Percentiles rank a stretch among this genome's conserved stretches.
These are phyloP conservation scores for Ganoderma multipileum DNA, from an alignment of 1,284 basidiomycete genomes.

Conservation along the genomic window DNA sequence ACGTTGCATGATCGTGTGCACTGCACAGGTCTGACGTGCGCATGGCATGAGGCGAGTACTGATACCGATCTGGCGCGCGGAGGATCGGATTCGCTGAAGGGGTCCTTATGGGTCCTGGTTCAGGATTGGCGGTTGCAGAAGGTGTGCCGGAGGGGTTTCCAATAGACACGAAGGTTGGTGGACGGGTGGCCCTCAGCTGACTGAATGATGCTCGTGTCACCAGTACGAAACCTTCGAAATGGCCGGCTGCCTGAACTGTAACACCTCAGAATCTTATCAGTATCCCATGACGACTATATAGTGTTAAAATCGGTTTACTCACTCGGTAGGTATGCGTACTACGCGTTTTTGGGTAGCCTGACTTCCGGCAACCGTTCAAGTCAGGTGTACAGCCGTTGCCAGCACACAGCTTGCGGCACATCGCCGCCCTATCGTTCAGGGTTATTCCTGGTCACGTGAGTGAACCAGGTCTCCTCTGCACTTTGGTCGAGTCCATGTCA, in stretches of 20 bases:
- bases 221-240: not conserved
- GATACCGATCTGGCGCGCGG: not conserved
- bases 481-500: not conserved
- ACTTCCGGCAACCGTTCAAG: not conserved
- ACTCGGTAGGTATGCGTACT: not conserved
- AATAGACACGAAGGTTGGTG: not conserved
- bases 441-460: no score
- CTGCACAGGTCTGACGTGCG: constrained; percentile 1
- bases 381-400: not conserved
- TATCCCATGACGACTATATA: not conserved
- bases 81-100: not conserved
- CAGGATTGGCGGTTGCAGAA: not conserved
- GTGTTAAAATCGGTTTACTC: not conserved
- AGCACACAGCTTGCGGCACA: not conserved
- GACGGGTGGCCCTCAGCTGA: not conserved
- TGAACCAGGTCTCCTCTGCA: no score
- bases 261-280: not conserved
- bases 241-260: not conserved
- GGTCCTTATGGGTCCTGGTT: constrained; percentile 4
- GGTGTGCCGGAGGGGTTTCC: not conserved
- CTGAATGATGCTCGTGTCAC: not conserved
- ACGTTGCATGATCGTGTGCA: not conserved
- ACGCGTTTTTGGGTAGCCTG: not conserved
- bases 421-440: not conserved
- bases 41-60: constrained; percentile 4